These are phyloP conservation scores for Pythium phragmiticola DNA, from an alignment of 352 stramenopile genomes.

Conservation along the genomic window DNA sequence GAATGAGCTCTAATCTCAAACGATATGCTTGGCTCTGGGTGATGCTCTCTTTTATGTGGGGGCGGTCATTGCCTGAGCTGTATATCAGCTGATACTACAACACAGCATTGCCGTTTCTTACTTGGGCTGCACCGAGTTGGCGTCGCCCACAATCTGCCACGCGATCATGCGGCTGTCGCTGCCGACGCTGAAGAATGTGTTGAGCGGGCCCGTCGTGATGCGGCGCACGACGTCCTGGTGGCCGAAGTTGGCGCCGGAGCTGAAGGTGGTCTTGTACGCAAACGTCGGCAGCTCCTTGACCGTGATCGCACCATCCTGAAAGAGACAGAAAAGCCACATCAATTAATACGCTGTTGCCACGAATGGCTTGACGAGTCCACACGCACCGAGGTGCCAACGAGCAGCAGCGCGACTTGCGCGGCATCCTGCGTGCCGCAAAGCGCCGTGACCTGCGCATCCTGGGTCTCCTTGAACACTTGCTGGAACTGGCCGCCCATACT, in stretches of 20 bases:
- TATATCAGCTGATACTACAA: too few species aligned
- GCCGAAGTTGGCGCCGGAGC: conserved; percentile 54
- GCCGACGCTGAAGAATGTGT: conserved; percentile 80
- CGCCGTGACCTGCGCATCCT: conserved; percentile 74
- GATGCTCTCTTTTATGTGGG: background rate
- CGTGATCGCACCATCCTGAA: conserved; percentile 68
- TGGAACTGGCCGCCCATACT: conserved; percentile 70
- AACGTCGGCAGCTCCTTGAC: conserved; percentile 85
- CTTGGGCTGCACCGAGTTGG: conserved; percentile 52
- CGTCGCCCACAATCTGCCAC: conserved; percentile 84
- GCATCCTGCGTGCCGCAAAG: conserved; percentile 70
- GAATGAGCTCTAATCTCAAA: background rate
- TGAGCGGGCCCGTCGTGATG: conserved; percentile 66
- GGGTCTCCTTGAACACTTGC: conserved; percentile 81
- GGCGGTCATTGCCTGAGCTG: too few species aligned
- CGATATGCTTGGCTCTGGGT: background rate
- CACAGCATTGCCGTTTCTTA: conserved; percentile 2
- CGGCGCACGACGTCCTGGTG: conserved; percentile 78
- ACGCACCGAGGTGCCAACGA: conserved; percentile 73
- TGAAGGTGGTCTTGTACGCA: conserved; percentile 80
- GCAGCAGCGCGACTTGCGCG: conserved; percentile 62
- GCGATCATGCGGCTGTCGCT: conserved; percentile 84
- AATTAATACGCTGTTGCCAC: background rate
- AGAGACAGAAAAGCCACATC: background rate
- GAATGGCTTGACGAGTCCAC: background rate